Conservation (phyloP, 2,329 filamentous ascomycete species). For the Cladophialophora yegresii region DNA sequence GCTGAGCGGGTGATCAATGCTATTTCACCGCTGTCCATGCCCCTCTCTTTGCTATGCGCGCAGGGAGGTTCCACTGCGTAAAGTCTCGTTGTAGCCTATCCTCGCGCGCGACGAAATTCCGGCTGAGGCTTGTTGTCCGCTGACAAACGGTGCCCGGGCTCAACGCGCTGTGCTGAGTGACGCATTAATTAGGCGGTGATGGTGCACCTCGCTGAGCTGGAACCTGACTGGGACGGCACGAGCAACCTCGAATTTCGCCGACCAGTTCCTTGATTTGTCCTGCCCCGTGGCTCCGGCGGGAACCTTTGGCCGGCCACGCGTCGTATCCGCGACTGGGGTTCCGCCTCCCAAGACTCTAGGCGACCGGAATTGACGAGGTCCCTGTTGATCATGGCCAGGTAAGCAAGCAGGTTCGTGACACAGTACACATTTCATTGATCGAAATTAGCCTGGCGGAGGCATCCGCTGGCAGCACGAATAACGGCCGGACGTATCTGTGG, state of each 20-base stretch:
- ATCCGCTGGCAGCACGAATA: background rate
- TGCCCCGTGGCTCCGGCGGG: background rate
- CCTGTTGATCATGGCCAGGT: background rate
- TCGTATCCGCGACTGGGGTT: background rate
- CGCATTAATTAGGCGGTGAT: background rate
- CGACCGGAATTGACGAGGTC: background rate
- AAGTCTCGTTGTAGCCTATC: background rate
- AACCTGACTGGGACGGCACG: background rate
- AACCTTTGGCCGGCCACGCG: background rate
- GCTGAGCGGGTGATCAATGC: background rate
- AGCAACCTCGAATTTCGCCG: background rate
- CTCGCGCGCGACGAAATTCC: background rate
- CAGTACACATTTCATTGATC: background rate
- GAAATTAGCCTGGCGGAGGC: background rate
- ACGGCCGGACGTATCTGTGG: background rate
- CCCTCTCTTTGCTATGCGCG: too few species aligned
- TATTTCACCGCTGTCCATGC: background rate
- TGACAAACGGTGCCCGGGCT: background rate
- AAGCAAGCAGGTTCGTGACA: background rate
- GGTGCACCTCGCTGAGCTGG: background rate
- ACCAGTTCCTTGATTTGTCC: slow-evolving; percentile 8
- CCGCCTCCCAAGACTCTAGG: background rate
- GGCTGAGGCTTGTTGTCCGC: background rate
- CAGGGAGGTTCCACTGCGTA: background rate
- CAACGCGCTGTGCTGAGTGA: slow-evolving; percentile 1